Evolutionary conservation across 495 filamentous ascomycete species (phyloP), one percentile per base, ranked within the genome.

Genomic region (Pseudevernia furfuracea): DNA sequence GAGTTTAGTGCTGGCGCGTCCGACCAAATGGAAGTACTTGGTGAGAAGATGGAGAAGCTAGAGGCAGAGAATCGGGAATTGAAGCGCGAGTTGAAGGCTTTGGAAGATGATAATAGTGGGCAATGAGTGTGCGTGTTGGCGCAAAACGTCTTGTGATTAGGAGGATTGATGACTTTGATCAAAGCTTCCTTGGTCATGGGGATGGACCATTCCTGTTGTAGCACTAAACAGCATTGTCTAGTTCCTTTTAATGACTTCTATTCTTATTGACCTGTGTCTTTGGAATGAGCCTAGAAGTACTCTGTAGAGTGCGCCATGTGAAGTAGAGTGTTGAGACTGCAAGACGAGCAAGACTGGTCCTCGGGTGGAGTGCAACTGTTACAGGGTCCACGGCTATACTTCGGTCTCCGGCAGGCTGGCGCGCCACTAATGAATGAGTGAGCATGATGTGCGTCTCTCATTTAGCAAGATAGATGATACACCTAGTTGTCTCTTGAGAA

Each of bases 1-100:
- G 85, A 87, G 73, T 74, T 87, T 58, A 79, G 79, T 36, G 77
- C 82, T n/a, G 83, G 80, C 7, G 82, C 80, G 37, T 72, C 79
- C 41, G 84, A 87, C 72, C 75, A 80, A 66, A 76, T 82, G 74
- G 79, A 80, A 52, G 69, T 69, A 8, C 73, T 83, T 28, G 69
- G 75, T 34, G 64, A 75, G 52, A 69, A 70, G 10, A 71, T 83
- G 19, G 73, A 78, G 46, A 69, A 73, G 37, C 69, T 82, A 43
- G 77, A 81, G 67, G 67, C 60, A 43, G 78, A 81, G 68, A 83
- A 83, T 70, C 63, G 66, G 1, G 69, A 70, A n/a, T 70, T 84
- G 49, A 78, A 72, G 61, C 66, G 69, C 19, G 73, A 77, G 64
- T 37, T 82, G 46, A 67, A 70, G 62, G 69, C 62, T 48, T 41